Conservation (phyloP, 176 grass and related monocot genomes). For the Themeda triandra region DNA sequence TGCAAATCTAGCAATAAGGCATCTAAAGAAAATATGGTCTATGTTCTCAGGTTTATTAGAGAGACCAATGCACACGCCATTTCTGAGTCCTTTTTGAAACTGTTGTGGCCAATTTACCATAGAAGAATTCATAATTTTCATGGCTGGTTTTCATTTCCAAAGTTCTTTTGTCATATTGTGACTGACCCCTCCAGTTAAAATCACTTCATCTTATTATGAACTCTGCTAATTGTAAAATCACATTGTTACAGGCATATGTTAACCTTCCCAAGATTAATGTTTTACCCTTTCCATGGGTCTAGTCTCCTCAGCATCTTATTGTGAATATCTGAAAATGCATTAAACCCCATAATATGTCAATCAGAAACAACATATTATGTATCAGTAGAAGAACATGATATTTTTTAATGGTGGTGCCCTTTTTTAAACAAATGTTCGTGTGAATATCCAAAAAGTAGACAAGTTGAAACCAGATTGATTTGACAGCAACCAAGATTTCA, state of each 20-base stretch:
- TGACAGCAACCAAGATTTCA: neutral
- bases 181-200: neutral
- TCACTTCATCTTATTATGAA: neutral
- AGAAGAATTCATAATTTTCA: neutral
- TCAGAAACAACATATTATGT: neutral
- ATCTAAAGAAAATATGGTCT: neutral
- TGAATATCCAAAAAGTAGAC: neutral
- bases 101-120: neutral
- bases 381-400: neutral
- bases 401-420: neutral
- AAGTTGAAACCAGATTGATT: neutral
- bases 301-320: neutral
- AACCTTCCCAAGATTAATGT: neutral
- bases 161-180: neutral
- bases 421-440: neutral
- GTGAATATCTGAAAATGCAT: neutral
- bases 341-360: neutral
- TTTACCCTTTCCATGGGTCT: neutral
- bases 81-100: neutral
- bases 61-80: neutral
- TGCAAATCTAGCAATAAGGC: neutral
- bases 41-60: neutral
- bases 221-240: neutral
- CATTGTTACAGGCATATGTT: neutral
- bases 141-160: neutral